A percentile compares a stretch with the other conserved stretches of the same genome.
These are phyloP conservation scores for Ogataea kodamae DNA, from an alignment of 805 yeast genomes.

Conservation along the genomic window DNA sequence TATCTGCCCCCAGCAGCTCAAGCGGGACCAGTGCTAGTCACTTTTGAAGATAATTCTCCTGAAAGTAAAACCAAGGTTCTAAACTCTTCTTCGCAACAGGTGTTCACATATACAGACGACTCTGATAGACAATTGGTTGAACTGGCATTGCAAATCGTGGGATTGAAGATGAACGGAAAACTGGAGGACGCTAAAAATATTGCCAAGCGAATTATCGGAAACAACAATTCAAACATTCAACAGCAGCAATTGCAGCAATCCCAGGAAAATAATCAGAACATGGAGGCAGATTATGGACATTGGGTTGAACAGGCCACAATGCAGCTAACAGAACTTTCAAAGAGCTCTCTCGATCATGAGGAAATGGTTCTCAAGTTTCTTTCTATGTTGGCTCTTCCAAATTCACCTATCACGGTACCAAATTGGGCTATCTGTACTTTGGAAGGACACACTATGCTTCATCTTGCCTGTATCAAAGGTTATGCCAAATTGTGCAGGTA, in stretches of 20 bases:
- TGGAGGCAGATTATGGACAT: constrained; percentile 31
- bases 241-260: constrained; percentile 15
- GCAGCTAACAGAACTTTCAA: constrained; percentile 46
- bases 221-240: constrained; percentile 37
- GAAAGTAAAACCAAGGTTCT: constrained; percentile 16
- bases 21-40: constrained; percentile 89
- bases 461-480: constrained; percentile 77
- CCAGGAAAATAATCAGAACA: constrained; percentile 12
- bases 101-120: constrained; percentile 91
- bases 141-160: constrained; percentile 93
- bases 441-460: constrained; percentile 86
- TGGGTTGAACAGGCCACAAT: constrained; percentile 55
- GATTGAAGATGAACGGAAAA: constrained; percentile 93
- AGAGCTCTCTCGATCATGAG: constrained; percentile 45
- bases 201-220: constrained; percentile 85
- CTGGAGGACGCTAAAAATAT: constrained; percentile 92
- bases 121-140: constrained; percentile 93
- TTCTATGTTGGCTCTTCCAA: constrained; percentile 60
- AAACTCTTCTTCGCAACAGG: constrained; percentile 40
- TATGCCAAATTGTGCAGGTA: constrained; percentile 58
- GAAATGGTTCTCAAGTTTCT: constrained; percentile 48
- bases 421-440: constrained; percentile 78
- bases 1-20: constrained; percentile 86
- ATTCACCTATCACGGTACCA: constrained; percentile 55
- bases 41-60: constrained; percentile 45